phyloP scores from a whole-genome alignment of 2,329 filamentous ascomycete genomes.

The Clarireedia sp. region DNA sequence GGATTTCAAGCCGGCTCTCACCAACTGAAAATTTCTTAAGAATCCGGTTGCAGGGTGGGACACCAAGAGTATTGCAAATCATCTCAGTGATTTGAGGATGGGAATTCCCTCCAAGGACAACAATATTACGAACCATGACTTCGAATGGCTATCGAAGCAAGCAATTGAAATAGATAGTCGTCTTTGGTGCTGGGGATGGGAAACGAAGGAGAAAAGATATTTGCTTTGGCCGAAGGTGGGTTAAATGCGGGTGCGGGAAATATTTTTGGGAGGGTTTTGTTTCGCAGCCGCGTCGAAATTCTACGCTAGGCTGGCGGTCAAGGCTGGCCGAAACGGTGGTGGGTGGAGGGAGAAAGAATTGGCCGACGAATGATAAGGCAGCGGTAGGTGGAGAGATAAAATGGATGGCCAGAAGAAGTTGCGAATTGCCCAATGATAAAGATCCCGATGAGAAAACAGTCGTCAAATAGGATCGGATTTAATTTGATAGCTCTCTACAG shows the following conservation, averaged over 20 bases:
- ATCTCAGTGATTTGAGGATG: conserved; percentile 81
- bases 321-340: background rate
- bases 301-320: background rate
- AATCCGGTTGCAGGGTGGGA: conserved; percentile 76
- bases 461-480: too few species aligned
- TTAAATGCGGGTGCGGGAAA: conserved; percentile 15
- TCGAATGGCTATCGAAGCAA: background rate
- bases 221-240: conserved; percentile 9
- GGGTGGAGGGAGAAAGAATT: background rate
- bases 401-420: background rate
- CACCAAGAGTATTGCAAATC: conserved; percentile 81
- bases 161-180: background rate
- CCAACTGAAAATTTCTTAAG: conserved; percentile 91
- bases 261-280: conserved; percentile 9
- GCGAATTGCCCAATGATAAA: background rate
- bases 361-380: background rate
- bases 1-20: conserved; percentile 90
- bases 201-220: background rate
- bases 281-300: background rate
- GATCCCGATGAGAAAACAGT: background rate
- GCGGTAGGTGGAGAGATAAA: too few species aligned
- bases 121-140: conserved; percentile 86
- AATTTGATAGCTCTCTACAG: too few species aligned
- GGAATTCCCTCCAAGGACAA: conserved; percentile 86
- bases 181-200: background rate